Percentiles rank a stretch among this genome's conserved stretches.
phyloP scores from a whole-genome alignment of 2,329 filamentous ascomycete genomes.

The Aspergillus nomiae region DNA sequence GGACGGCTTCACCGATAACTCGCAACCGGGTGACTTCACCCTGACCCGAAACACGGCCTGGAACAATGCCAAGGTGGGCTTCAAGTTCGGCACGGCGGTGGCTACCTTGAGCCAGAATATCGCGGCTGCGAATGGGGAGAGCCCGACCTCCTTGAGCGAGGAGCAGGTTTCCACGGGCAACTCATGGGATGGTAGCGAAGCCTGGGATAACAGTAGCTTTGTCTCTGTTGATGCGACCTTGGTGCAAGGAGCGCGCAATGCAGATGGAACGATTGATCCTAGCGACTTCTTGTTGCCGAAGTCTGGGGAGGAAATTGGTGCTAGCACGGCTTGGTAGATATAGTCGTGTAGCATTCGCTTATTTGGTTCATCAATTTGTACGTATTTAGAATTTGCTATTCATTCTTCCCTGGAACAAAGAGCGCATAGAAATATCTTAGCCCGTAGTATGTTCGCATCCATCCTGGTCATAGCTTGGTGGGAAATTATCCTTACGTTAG shows the following conservation, averaged over 20 bases:
- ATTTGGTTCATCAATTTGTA: neutral
- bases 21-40: constrained; percentile 18
- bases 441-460: neutral
- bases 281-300: constrained; percentile 18
- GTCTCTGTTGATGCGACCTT: constrained; percentile 16
- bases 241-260: constrained; percentile 14
- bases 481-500: neutral
- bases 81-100: constrained; percentile 15
- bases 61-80: constrained; percentile 18
- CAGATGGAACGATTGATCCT: constrained; percentile 14
- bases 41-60: constrained; percentile 20
- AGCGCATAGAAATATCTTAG: fast-evolving
- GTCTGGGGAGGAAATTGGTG: constrained; percentile 15
- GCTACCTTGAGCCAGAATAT: constrained; percentile 16
- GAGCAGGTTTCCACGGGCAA: constrained; percentile 15
- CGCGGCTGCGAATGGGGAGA: constrained; percentile 18
- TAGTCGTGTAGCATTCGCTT: neutral
- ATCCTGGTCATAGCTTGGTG: neutral
- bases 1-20: constrained; percentile 24
- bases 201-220: constrained; percentile 17
- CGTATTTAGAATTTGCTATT: neutral
- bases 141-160: constrained; percentile 10
- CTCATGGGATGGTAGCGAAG: constrained; percentile 14
- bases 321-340: constrained; percentile 16
- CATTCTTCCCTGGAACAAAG: neutral